These are phyloP conservation scores for Nematocida sp. DNA, from an alignment of 371 early-diverging fungal genomes.

Conservation along the genomic window DNA sequence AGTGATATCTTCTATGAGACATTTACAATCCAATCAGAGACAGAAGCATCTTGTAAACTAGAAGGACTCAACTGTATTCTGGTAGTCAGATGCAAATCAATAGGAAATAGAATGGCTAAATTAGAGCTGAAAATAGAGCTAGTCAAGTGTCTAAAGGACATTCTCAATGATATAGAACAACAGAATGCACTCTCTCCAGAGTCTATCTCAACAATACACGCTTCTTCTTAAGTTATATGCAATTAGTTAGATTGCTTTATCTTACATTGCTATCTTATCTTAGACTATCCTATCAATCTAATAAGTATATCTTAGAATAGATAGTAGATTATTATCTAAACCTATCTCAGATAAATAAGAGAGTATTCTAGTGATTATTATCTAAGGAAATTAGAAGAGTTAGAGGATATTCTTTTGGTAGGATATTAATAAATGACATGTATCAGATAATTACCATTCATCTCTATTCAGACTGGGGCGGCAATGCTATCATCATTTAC, in stretches of 20 bases:
- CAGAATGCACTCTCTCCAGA: not conserved
- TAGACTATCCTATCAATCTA: not conserved
- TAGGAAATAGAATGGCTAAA: constrained; percentile 59
- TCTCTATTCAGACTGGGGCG: constrained; percentile 54
- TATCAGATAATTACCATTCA: constrained; percentile 47
- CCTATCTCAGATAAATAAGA: not conserved
- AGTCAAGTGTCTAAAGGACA: constrained; percentile 50
- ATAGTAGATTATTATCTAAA: not conserved
- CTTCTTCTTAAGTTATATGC: not conserved
- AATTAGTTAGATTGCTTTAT: not conserved
- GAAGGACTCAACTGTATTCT: constrained; percentile 54
- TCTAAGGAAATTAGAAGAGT: too few species aligned
- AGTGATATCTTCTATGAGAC: constrained; percentile 59
- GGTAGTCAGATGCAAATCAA: constrained; percentile 57
- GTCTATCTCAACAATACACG: too few species aligned
- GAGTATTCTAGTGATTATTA: not conserved
- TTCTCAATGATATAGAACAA: constrained; percentile 42
- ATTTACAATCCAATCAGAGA: constrained; percentile 59
- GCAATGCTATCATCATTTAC: constrained; percentile 51
- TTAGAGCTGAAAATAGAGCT: constrained; percentile 61
- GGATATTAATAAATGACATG: constrained; percentile 35
- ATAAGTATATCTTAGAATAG: not conserved
- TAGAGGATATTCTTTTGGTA: not conserved
- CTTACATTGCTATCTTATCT: not conserved
- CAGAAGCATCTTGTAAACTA: constrained; percentile 52